phyloP scores from a whole-genome alignment of 2,329 filamentous ascomycete genomes.

The Penicillium palitans region DNA sequence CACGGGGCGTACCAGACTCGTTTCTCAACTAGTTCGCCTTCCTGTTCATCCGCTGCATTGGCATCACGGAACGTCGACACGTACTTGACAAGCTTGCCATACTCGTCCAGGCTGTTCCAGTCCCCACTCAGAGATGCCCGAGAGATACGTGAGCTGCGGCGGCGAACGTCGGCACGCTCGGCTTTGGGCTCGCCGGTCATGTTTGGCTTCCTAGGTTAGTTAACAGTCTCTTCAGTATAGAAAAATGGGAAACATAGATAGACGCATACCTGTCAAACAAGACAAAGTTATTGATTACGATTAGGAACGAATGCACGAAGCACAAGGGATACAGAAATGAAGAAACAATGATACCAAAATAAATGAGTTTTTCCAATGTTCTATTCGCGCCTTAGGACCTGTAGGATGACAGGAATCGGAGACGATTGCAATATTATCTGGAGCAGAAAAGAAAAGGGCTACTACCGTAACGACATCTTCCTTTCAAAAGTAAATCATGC shows the following conservation, averaged over 20 bases:
- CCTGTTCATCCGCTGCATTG: constrained; percentile 43
- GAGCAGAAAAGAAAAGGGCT: not conserved
- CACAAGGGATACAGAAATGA: not conserved
- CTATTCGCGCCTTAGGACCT: not conserved
- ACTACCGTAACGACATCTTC: not conserved
- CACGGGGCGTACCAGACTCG: constrained; percentile 64
- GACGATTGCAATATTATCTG: not conserved
- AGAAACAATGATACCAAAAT: not conserved
- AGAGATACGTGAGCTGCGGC: constrained; percentile 39
- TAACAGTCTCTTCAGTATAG: accelerated
- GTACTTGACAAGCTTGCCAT: constrained; percentile 66
- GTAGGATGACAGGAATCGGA: not conserved
- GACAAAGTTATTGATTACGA: not conserved
- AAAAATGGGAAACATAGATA: not conserved
- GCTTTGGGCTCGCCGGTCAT: constrained; percentile 26
- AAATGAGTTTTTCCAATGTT: not conserved
- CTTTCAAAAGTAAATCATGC: constrained; percentile 29
- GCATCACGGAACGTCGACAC: constrained; percentile 65
- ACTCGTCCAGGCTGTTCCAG: constrained; percentile 55
- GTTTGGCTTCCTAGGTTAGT: not conserved
- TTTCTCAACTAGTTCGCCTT: constrained; percentile 49
- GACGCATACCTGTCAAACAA: not conserved
- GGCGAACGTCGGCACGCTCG: constrained; percentile 24
- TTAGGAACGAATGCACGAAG: not conserved
- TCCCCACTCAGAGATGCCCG: constrained; percentile 38